These are phyloP conservation scores for Rhizophora apiculata DNA, from an alignment of 345 rosid species.

Conservation along the genomic window DNA sequence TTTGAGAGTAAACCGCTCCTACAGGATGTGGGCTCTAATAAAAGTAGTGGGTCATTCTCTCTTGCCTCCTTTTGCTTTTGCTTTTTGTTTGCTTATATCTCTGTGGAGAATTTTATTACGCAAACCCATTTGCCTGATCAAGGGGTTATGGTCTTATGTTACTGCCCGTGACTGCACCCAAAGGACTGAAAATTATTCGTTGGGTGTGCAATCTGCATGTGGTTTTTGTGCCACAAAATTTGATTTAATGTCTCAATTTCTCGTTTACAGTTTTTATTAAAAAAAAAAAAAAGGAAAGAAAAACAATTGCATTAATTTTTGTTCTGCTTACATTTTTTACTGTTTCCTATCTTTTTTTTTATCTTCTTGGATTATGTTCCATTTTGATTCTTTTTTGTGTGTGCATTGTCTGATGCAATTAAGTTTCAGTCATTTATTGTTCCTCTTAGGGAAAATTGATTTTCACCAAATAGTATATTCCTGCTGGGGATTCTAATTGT, in stretches of 20 bases:
- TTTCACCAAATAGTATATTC: slow-evolving; percentile 10
- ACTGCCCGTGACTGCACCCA: slow-evolving; percentile 10
- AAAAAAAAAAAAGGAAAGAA: no score
- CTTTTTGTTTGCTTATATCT: slow-evolving; percentile 2
- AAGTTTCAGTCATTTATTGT: background rate
- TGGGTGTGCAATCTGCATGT: slow-evolving; percentile 12
- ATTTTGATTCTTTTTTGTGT: background rate
- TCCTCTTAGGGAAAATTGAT: background rate
- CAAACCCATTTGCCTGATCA: slow-evolving; percentile 1
- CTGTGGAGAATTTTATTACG: background rate
- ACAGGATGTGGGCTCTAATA: slow-evolving; percentile 17
- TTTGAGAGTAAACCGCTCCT: slow-evolving; percentile 12
- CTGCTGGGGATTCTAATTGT: background rate
- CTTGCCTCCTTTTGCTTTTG: background rate
- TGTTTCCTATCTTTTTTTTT: background rate
- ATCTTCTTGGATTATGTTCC: slow-evolving; percentile 3
- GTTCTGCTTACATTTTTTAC: background rate
- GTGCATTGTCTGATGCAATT: background rate
- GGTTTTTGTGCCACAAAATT: background rate
- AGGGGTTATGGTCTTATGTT: slow-evolving; percentile 9
- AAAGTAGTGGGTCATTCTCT: slow-evolving; percentile 21
- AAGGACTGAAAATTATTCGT: slow-evolving; percentile 1
- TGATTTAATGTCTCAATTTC: slow-evolving; percentile 12
- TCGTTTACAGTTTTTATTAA: no score
- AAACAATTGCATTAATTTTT: background rate